phyloP scores from a whole-genome alignment of 768 basidiomycete species.

The Tylopilus felleus region DNA sequence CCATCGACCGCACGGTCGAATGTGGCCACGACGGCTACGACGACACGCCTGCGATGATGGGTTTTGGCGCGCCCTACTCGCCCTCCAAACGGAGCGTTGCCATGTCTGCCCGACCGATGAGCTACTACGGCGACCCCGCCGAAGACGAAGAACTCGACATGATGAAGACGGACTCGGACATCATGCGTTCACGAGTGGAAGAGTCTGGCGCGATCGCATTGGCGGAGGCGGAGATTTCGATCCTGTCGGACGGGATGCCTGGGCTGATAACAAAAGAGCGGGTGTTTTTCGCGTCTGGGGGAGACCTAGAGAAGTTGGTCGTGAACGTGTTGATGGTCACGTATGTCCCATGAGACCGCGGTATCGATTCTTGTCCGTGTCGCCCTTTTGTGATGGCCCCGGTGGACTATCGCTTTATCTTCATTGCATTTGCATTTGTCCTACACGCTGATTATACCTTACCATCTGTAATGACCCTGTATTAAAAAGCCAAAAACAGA shows the following conservation, averaged over 20 bases:
- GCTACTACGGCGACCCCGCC: slow-evolving; percentile 38
- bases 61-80: slow-evolving; percentile 24
- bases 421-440: background rate
- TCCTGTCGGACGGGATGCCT: slow-evolving; percentile 53
- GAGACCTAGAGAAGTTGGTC: slow-evolving; percentile 67
- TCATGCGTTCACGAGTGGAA: slow-evolving; percentile 55
- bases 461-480: slow-evolving; percentile 10
- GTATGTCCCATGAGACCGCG: slow-evolving; percentile 52
- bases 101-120: slow-evolving; percentile 40
- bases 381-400: background rate
- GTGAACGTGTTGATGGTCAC: slow-evolving; percentile 75
- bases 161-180: slow-evolving; percentile 28
- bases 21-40: slow-evolving; percentile 43
- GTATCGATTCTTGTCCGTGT: background rate
- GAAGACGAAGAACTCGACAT: slow-evolving; percentile 36
- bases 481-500: slow-evolving; percentile 12
- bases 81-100: slow-evolving; percentile 28
- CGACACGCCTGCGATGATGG: slow-evolving; percentile 27
- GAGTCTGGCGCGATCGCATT: slow-evolving; percentile 67
- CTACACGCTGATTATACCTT: slow-evolving; percentile 2
- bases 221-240: slow-evolving; percentile 56
- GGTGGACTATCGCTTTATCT: slow-evolving; percentile 2
- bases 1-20: slow-evolving; percentile 66
- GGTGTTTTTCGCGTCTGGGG: slow-evolving; percentile 64
- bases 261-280: slow-evolving; percentile 57